A percentile compares a stretch with the other conserved stretches of the same genome.
Evolutionary conservation across 495 filamentous ascomycete species (phyloP).

Genomic region (Penicillium psychrofluorescens): DNA sequence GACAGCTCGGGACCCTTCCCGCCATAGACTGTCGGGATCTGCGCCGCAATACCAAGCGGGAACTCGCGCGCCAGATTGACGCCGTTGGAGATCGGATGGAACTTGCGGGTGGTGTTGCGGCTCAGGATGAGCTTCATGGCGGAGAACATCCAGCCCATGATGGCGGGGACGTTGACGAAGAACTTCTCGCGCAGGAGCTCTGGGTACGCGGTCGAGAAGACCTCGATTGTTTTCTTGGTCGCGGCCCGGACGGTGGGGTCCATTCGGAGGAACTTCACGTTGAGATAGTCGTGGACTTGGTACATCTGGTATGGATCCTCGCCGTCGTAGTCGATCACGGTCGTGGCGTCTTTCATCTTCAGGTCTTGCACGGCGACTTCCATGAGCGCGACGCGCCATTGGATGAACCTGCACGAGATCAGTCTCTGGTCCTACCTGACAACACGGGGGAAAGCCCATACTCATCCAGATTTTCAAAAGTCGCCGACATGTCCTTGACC

Average conservation of each 20-base stretch:
- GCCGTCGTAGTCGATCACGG: slow-evolving; percentile 64
- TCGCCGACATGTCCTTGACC: slow-evolving; percentile 61
- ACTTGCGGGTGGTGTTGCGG: slow-evolving; percentile 76
- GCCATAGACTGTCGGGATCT: slow-evolving; percentile 61
- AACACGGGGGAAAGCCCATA: slow-evolving; percentile 18
- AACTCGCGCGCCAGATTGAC: slow-evolving; percentile 60
- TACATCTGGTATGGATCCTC: slow-evolving; percentile 79
- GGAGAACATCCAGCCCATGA: slow-evolving; percentile 83
- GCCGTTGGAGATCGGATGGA: slow-evolving; percentile 74
- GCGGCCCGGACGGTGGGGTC: slow-evolving; percentile 62
- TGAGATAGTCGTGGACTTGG: slow-evolving; percentile 86
- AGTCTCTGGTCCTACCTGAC: background rate
- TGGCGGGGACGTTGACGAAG: slow-evolving; percentile 81
- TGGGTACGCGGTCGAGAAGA: slow-evolving; percentile 73
- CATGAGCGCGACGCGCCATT: slow-evolving; percentile 83
- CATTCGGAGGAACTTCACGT: slow-evolving; percentile 71
- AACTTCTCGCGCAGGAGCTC: slow-evolving; percentile 84
- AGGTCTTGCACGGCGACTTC: slow-evolving; percentile 69
- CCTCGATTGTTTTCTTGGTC: slow-evolving; percentile 68
- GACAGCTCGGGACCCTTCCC: slow-evolving; percentile 49
- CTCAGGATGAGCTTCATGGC: slow-evolving; percentile 74
- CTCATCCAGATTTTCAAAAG: slow-evolving; percentile 73
- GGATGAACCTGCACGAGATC: slow-evolving; percentile 54
- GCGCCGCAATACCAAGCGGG: slow-evolving; percentile 45
- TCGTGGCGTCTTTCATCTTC: slow-evolving; percentile 54